These are phyloP conservation scores for Boletellus sp. DNA, from an alignment of 1,284 basidiomycete genomes.

Conservation along the genomic window DNA sequence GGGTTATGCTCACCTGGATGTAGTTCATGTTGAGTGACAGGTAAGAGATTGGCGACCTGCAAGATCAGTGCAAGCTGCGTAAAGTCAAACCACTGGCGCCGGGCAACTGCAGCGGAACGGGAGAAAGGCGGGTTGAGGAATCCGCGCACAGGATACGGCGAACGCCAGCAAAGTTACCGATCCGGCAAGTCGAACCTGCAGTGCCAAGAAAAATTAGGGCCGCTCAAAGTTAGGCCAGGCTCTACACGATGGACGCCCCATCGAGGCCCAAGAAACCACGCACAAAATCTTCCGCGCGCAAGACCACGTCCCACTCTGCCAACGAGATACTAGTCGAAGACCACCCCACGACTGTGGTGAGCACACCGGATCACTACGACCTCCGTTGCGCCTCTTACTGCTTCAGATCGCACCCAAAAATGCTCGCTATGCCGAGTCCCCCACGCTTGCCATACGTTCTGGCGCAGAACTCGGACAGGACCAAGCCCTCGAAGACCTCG, in stretches of 20 bases:
- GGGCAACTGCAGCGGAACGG: not conserved
- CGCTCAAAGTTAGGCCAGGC: no score
- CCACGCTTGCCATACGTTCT: slow-evolving; percentile 57
- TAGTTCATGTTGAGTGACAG: slow-evolving; percentile 27
- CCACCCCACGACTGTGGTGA: slow-evolving; percentile 15
- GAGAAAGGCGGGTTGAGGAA: not conserved
- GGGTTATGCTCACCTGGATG: slow-evolving; percentile 26
- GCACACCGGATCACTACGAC: not conserved
- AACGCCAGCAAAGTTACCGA: slow-evolving; percentile 9
- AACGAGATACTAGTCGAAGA: slow-evolving; percentile 29
- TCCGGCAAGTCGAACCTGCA: slow-evolving; percentile 14
- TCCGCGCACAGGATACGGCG: no score
- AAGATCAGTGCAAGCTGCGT: slow-evolving; percentile 5
- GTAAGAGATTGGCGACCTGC: not conserved
- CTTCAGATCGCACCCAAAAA: slow-evolving; percentile 43
- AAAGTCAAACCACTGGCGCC: not conserved
- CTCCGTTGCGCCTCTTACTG: slow-evolving; percentile 7
- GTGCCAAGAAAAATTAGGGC: not conserved
- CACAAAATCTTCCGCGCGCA: slow-evolving; percentile 51
- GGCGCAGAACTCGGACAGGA: slow-evolving; percentile 63
- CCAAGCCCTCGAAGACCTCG: slow-evolving; percentile 51
- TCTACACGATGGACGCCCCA: slow-evolving; percentile 35
- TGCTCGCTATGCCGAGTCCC: slow-evolving; percentile 60
- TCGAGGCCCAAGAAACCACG: slow-evolving; percentile 50
- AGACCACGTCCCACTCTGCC: slow-evolving; percentile 32